These are phyloP conservation scores for Cymbopogon flexuosus DNA, from an alignment of 202 grass and related monocot genomes.

Conservation along the genomic window DNA sequence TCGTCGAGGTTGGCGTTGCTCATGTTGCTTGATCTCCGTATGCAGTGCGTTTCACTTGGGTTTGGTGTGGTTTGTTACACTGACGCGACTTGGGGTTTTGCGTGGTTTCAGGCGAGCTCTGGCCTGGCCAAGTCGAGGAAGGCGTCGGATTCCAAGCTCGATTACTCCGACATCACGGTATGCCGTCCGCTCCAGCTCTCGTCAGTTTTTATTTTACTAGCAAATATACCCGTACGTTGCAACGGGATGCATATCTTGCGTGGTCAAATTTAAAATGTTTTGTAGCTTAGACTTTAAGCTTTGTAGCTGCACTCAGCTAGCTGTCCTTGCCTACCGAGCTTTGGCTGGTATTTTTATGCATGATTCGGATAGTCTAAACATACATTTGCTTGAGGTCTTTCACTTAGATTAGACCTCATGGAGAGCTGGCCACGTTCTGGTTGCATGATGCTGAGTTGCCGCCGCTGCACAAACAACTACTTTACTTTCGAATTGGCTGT, in stretches of 20 bases:
- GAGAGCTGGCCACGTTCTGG: background rate
- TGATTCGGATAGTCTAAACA: background rate
- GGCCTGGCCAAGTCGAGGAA: slow-evolving; percentile 67
- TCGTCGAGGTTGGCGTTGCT: slow-evolving; percentile 71
- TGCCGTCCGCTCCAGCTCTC: background rate
- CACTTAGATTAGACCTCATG: background rate
- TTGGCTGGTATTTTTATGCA: background rate
- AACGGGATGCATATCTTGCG: too few relatives aligned
- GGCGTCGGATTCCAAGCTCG: slow-evolving; percentile 69
- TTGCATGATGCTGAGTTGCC: background rate
- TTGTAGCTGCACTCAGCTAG: background rate
- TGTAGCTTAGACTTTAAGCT: background rate
- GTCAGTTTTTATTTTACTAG: background rate
- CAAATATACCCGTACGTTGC: too few relatives aligned
- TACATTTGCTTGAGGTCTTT: background rate
- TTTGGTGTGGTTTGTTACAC: background rate
- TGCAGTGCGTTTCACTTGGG: background rate
- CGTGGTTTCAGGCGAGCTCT: slow-evolving; percentile 60
- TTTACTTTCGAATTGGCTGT: slow-evolving; percentile 4
- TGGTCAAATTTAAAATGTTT: too few relatives aligned
- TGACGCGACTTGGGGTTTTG: slow-evolving; percentile 28
- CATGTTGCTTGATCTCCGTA: background rate
- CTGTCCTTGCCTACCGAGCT: slow-evolving; percentile 1
- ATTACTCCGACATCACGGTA: slow-evolving; percentile 91
- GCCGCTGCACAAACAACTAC: background rate